Evolutionary conservation across 106 monocot genomes (phyloP).

Genomic region (Dendrobium chrysotoxum): DNA sequence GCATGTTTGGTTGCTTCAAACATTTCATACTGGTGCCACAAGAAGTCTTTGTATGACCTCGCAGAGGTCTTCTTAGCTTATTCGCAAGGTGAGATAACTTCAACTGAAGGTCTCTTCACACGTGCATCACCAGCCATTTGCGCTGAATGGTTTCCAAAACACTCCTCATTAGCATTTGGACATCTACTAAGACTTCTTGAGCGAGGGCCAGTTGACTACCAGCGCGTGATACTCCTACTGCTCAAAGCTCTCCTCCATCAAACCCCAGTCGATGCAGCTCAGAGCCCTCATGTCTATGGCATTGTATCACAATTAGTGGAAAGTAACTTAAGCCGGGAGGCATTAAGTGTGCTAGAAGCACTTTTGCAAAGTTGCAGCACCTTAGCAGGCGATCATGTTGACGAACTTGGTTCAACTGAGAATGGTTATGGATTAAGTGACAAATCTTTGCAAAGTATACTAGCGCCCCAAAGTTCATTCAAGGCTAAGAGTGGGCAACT

Average conservation of each 20-base stretch:
- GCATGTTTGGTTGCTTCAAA: conserved; percentile 79
- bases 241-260: conserved; percentile 96
- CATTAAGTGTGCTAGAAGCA: conserved; percentile 84
- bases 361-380: conserved; percentile 80
- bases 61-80: conserved; percentile 65
- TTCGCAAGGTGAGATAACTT: conserved; percentile 52
- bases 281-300: conserved; percentile 88
- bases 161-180: conserved; percentile 83
- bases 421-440: conserved; percentile 43
- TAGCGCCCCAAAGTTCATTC: conserved; percentile 78
- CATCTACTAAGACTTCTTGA: conserved; percentile 90
- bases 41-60: conserved; percentile 52
- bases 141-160: conserved; percentile 89
- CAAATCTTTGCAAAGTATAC: conserved; percentile 43
- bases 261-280: conserved; percentile 82
- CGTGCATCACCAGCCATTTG: conserved; percentile 62
- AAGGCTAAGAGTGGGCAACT: conserved; percentile 81
- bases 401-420: conserved; percentile 35
- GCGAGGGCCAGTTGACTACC: conserved; percentile 79
- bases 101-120: conserved; percentile 61
- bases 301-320: conserved; percentile 95
- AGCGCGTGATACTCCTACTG: conserved; percentile 75
- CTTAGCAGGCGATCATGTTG: conserved; percentile 32
- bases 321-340: conserved; percentile 80
- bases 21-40: conserved; percentile 78